Evolutionary conservation across 345 rosid genomes (phyloP), one percentile per base, ranked within the genome.

Genomic region (Cardamine occulta): DNA sequence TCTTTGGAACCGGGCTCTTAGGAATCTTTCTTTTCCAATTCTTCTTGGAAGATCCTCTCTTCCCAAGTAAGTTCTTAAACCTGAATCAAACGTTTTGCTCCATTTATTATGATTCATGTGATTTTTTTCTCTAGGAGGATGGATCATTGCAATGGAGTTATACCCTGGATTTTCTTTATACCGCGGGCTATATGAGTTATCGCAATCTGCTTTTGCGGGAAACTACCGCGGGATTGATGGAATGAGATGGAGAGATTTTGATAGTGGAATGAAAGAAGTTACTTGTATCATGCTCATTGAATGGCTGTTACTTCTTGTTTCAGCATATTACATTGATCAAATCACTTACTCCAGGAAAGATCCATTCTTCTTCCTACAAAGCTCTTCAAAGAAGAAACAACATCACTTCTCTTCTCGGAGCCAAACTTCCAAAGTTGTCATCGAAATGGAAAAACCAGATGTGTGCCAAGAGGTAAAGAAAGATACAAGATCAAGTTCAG

Each of bases 91-190:
- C 8, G 2, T 37, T 28, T 32, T 21, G 23, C 35, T 56, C 39
- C 37, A 32, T 21, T 54, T 62, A 7, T 32, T 3, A 3, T 45
- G 29, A 62, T 23, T 77, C 18, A 52, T 65, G 47, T 64, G 72
- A 13, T 24, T 62, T 57, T 62, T 57, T 53, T 26, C 23, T 42
- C 6, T 80, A 95, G 99, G 88, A 69, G 84, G 72, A 26, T 88
- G 96, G 98, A 80, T 89, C 57, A 68, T 83, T 37, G 80, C 79
- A 37, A 70, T 95, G 91, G 98, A 95, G 88, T 59, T 95, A 71
- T 92, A 84, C 76, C 99, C 99, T 68, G 97, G 99, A 26, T 95
- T 95, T 72, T 61, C 98, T 56, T 45, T 95, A 32, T 92, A 87
- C 72, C 98, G 97, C 18, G 99, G 99, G 8, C 66, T 95, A 63